Evolutionary conservation across 2,329 filamentous ascomycete species (phyloP).

Genomic region (Macrophomina pseudophaseolina): DNA sequence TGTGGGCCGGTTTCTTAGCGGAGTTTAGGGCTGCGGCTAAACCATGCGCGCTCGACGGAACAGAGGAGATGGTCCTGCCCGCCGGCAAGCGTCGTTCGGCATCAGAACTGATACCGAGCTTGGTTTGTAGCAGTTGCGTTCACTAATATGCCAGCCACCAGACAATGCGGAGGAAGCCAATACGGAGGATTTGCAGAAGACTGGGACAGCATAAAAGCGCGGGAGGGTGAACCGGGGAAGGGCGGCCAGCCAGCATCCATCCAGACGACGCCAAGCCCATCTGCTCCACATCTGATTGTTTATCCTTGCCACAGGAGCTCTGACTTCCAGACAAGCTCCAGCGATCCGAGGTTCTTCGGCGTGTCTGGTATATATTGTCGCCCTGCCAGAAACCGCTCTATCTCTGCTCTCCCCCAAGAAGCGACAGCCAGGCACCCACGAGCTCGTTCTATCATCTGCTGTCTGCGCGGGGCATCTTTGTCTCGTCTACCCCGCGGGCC

Average conservation of each 20-base stretch:
- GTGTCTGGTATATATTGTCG: too few species aligned
- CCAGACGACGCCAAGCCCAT: background rate
- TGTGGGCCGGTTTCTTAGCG: background rate
- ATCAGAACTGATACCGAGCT: background rate
- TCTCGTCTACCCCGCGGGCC: background rate
- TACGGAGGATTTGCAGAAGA: too few species aligned
- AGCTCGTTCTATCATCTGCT: background rate
- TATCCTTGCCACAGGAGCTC: background rate
- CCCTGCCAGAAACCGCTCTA: too few species aligned
- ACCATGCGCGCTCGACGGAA: background rate
- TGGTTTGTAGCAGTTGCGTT: background rate
- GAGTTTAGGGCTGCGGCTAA: constrained; percentile 3
- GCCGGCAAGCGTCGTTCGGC: background rate
- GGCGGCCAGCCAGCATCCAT: background rate
- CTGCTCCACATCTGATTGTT: background rate
- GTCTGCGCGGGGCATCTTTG: background rate
- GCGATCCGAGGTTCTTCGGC: too few species aligned
- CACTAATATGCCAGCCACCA: too few species aligned
- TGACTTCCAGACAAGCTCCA: background rate
- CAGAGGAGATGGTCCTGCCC: background rate
- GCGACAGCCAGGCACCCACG: background rate
- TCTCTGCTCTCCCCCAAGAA: too few species aligned
- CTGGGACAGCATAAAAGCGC: too few species aligned
- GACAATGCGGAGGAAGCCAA: too few species aligned
- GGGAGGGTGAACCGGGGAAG: too few species aligned